Percentiles rank a stretch among this genome's conserved stretches.
Evolutionary conservation across 768 basidiomycete species (phyloP).

Genomic region (Stropharia rugosoannulata): DNA sequence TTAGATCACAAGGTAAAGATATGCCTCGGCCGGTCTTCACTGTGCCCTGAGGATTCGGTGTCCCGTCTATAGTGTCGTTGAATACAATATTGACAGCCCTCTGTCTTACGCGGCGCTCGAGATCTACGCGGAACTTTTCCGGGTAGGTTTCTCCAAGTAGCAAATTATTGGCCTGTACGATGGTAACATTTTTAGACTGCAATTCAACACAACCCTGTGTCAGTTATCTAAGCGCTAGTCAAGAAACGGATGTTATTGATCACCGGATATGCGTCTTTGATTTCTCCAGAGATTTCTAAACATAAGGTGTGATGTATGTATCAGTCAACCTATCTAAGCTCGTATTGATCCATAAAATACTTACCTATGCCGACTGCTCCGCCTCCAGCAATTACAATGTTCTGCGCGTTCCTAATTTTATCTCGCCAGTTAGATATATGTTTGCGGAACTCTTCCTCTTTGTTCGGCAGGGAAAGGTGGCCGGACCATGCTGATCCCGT

Average conservation of each 20-base stretch:
- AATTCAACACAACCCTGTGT: not conserved
- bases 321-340: not conserved
- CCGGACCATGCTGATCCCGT: constrained; percentile 56
- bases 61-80: constrained; percentile 48
- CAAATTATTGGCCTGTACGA: constrained; percentile 51
- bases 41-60: constrained; percentile 12
- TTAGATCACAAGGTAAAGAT: constrained; percentile 21
- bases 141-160: constrained; percentile 59
- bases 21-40: constrained; percentile 23
- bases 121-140: constrained; percentile 45
- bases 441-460: constrained; percentile 12
- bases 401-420: constrained; percentile 31
- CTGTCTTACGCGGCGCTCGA: constrained; percentile 38
- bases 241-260: constrained; percentile 25
- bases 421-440: constrained; percentile 17
- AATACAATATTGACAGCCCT: constrained; percentile 51
- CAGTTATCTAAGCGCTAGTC: not conserved
- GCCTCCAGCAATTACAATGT: constrained; percentile 51
- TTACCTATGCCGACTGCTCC: constrained; percentile 51
- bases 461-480: constrained; percentile 41
- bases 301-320: not conserved
- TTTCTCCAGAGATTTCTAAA: constrained; percentile 42
- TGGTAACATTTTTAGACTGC: constrained; percentile 48
- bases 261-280: constrained; percentile 41
- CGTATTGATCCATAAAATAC: constrained; percentile 8